These are phyloP conservation scores for Candida berthetii DNA, from an alignment of 805 yeast genomes.

Conservation along the genomic window DNA sequence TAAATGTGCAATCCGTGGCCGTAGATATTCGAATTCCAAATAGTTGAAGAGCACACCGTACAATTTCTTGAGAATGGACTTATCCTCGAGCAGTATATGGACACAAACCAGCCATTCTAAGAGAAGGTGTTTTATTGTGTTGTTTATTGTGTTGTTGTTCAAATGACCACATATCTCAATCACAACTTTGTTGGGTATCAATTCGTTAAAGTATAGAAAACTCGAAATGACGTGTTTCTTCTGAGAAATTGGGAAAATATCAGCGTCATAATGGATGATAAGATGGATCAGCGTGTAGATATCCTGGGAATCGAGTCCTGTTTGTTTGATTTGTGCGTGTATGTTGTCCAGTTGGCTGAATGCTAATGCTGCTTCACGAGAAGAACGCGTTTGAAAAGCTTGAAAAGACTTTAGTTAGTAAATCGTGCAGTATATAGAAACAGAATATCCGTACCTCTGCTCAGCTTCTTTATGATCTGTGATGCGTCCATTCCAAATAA, in stretches of 20 bases:
- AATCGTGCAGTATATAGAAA: too few relatives aligned
- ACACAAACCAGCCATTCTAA: constrained; percentile 29
- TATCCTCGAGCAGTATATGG: constrained; percentile 16
- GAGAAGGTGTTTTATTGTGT: constrained; percentile 11
- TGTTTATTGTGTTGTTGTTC: constrained; percentile 18
- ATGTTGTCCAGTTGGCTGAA: constrained; percentile 1
- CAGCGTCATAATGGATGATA: constrained; percentile 5
- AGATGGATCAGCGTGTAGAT: constrained; percentile 4
- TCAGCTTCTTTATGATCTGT: too few relatives aligned
- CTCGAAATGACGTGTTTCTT: constrained; percentile 17
- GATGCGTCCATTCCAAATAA: too few relatives aligned
- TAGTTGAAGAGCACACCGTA: constrained; percentile 26
- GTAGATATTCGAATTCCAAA: constrained; percentile 28
- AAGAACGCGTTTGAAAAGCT: neutral
- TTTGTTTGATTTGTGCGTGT: neutral
- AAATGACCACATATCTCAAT: constrained; percentile 21
- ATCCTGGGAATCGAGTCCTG: constrained; percentile 6
- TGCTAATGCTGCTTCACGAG: neutral
- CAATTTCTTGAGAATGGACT: constrained; percentile 8
- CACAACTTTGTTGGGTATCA: constrained; percentile 18
- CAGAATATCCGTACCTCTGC: too few relatives aligned
- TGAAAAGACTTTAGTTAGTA: too few relatives aligned
- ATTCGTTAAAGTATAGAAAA: constrained; percentile 22
- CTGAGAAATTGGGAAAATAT: neutral
- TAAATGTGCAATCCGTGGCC: constrained; percentile 26